Evolutionary conservation across 2,329 filamentous ascomycete genomes (phyloP), one percentile per base, ranked within the genome.

Genomic region (Diaporthe velutina): DNA sequence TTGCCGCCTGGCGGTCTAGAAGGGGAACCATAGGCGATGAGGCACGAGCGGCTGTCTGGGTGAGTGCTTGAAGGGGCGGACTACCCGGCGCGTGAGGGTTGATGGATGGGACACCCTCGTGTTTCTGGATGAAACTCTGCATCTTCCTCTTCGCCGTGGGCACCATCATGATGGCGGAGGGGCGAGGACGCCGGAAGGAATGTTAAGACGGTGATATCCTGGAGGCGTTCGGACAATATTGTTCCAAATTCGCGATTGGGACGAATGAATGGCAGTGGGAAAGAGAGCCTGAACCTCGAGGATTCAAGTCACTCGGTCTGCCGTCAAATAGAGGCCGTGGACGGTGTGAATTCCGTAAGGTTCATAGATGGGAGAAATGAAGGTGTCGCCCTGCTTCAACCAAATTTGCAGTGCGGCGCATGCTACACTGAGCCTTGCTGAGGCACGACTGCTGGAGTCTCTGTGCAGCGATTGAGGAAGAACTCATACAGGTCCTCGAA

Each of bases 91-190:
- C 74, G 50, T 73, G 73, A 54, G 70, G 58, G 19, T 68, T 73
- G 66, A 71, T 71, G 8, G 61, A 28, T 19, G 71, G n/a, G 28
- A 54, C 33, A 17, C n/a, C 42, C 17, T 76, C 75, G 45, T 71
- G 61, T 54, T 73, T 71, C 28, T 75, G 66, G n/a, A 75, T 54
- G 66, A 80, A 80, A 82, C 82, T 84, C 82, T 86, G 78, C 52
- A 82, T 73, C 77, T 80, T 81, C 74, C 79, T 80, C 71, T 78
- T 80, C 48, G 80, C 78, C 30, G 79, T 79, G 60, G 80, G 80
- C 78, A 81, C 80, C 80, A 82, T 81, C 33, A 74, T 80, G 8
- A 15, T 67, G 45, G 33, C 22, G 45, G 61, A 19, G 28, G 45
- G 13, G 45, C 7, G 70, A 52, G 22, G 33, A 13, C 13, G 55